phyloP scores from a whole-genome alignment of 441 rosid species.

The Syzygium malaccense region DNA sequence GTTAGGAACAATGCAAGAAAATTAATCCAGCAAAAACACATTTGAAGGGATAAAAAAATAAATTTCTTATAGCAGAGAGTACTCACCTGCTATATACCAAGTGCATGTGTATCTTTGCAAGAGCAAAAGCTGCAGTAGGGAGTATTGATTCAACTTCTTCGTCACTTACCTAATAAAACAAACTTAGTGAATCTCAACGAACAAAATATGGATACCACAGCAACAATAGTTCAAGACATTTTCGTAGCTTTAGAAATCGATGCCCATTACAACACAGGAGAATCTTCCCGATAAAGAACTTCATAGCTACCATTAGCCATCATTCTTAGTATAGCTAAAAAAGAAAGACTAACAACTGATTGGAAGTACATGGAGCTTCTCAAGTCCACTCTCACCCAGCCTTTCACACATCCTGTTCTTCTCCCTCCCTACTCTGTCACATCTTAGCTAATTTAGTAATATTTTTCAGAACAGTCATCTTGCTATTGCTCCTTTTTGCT shows the following conservation, averaged over 20 bases:
- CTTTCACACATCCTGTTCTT: neutral
- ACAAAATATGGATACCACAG: neutral
- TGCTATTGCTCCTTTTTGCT: neutral
- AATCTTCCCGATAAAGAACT: neutral
- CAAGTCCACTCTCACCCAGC: neutral
- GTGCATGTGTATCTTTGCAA: constrained; percentile 94
- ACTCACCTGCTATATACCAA: constrained; percentile 79
- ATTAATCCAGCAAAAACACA: neutral
- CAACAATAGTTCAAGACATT: neutral
- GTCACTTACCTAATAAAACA: constrained; percentile 57
- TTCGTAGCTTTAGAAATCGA: neutral
- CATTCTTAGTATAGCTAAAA: neutral
- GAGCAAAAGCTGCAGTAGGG: constrained; percentile 83
- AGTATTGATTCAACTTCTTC: constrained; percentile 83
- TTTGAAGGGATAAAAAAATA: neutral
- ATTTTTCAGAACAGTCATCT: neutral
- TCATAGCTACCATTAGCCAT: neutral
- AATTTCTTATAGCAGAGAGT: neutral
- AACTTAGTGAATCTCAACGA: neutral
- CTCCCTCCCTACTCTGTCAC: neutral
- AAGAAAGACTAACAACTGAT: neutral
- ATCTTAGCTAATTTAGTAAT: neutral
- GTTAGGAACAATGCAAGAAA: constrained; percentile 14
- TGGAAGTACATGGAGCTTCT: neutral
- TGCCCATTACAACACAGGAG: neutral